phyloP scores from a whole-genome alignment of 495 filamentous ascomycete genomes.

The Penicillium coprophilum region DNA sequence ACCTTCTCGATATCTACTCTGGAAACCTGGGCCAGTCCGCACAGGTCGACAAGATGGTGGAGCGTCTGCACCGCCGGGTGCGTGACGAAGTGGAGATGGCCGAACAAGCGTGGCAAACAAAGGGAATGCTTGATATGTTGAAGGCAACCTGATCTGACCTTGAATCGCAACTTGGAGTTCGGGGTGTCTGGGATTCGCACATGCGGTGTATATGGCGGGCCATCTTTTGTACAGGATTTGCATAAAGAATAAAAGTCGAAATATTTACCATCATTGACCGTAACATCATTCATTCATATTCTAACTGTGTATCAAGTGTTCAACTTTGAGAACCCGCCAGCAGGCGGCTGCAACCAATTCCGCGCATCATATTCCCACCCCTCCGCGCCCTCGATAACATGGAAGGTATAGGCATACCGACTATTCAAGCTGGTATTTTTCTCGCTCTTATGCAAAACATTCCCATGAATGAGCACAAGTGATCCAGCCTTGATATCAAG shows the following conservation, averaged over 20 bases:
- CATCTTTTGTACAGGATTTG: constrained; percentile 35
- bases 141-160: constrained; percentile 31
- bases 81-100: constrained; percentile 75
- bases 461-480: constrained; percentile 93
- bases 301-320: background rate
- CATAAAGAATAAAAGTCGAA: constrained; percentile 35
- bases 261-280: constrained; percentile 12
- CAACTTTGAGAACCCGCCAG: constrained; percentile 71
- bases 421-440: constrained; percentile 80
- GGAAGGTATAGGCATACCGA: constrained; percentile 95
- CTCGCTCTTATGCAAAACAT: constrained; percentile 94
- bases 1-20: constrained; percentile 83
- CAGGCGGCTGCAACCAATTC: constrained; percentile 91
- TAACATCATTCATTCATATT: constrained; percentile 9
- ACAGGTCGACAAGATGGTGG: constrained; percentile 67
- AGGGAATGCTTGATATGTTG: constrained; percentile 83
- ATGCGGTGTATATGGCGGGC: constrained; percentile 33
- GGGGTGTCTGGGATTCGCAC: constrained; percentile 26
- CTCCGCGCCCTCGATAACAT: constrained; percentile 86
- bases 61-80: constrained; percentile 64
- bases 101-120: constrained; percentile 72
- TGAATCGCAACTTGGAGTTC: constrained; percentile 29
- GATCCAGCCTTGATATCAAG: constrained; percentile 84
- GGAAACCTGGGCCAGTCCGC: constrained; percentile 71
- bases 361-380: constrained; percentile 70